These are phyloP conservation scores for Hippophae rhamnoides DNA, from an alignment of 306 rosid species.

Conservation along the genomic window DNA sequence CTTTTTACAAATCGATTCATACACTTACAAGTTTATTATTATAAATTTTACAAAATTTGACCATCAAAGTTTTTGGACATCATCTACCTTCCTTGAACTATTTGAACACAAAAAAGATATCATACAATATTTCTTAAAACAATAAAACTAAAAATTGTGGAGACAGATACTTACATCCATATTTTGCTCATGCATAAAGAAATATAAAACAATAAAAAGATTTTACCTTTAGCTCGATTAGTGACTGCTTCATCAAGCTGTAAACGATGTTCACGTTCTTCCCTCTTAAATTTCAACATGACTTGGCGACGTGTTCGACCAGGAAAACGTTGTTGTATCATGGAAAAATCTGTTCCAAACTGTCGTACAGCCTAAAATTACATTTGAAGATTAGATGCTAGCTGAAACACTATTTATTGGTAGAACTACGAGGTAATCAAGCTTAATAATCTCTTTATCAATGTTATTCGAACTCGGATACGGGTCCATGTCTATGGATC, in stretches of 20 bases:
- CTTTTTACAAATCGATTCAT: too few species aligned
- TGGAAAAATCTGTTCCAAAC: constrained; percentile 67
- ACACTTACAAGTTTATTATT: too few species aligned
- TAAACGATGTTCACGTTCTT: constrained; percentile 56
- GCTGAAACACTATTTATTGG: not conserved
- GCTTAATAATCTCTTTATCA: too few species aligned
- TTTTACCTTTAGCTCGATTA: constrained; percentile 45
- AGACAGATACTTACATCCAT: not conserved
- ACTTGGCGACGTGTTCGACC: constrained; percentile 56
- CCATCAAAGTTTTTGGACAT: too few species aligned
- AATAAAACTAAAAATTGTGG: not conserved
- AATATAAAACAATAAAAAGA: constrained; percentile 5
- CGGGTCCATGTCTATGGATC: too few species aligned
- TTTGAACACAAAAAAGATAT: too few species aligned
- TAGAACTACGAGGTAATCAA: too few species aligned
- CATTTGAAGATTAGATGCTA: constrained; percentile 5
- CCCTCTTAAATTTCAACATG: constrained; percentile 68
- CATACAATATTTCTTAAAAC: too few species aligned
- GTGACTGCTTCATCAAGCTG: constrained; percentile 45
- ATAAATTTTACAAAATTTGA: too few species aligned
- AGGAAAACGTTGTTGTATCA: constrained; percentile 70
- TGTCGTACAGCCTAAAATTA: constrained; percentile 48
- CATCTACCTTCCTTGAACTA: too few species aligned
- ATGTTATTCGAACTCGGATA: too few species aligned
- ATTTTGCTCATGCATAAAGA: not conserved